Evolutionary conservation across 1,284 basidiomycete species (phyloP), one percentile per base, ranked within the genome.

Genomic region (Takashimella koratensis): DNA sequence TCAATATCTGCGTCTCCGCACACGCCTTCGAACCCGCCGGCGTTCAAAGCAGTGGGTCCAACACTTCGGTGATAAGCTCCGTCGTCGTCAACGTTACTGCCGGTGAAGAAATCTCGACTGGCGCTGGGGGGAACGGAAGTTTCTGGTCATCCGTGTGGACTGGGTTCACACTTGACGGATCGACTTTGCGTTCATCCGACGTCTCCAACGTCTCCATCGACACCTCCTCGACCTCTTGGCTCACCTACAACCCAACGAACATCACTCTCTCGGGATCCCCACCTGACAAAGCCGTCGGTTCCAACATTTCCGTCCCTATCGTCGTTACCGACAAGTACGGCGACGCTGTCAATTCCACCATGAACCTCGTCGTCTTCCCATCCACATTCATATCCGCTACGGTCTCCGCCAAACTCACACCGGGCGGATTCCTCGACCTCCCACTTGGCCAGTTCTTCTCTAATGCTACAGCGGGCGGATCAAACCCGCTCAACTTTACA

Each of bases 241-340:
- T 93, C 22, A 74, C 77, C 22, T 92, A 84, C 62, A 82, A 89
- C 60, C 58, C 73, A 22, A 63, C 53, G 2, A 82, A 77, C 49
- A 78, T 79, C 50, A 82, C 80, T 2, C 77, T 95, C 16, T 82
- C 78, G 50, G 91, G 92, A 4, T 76, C 78, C 2, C 82, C 86
- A 19, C 82, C 83, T 2, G 65, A 49, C 67, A 77, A 63, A 52
- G 65, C 66, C 53, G 59, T 43, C 53, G 65, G 45, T 56, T 67
- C 62, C 20, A 56, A 60, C 27, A 68, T 79, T 8, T 64, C 73
- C 0, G 74, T 94, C n/a, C 83, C 86, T 2, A 79, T 87, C 27
- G 79, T 70, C n/a, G 65, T 93, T 16, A 78, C 70, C 13, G 77
- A 79, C 36, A 83, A 84, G 66, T 86, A 86, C 66, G 87, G 89